Evolutionary conservation across 192 early-diverging fungal species (phyloP).

Genomic region (Coemansia javaensis): DNA sequence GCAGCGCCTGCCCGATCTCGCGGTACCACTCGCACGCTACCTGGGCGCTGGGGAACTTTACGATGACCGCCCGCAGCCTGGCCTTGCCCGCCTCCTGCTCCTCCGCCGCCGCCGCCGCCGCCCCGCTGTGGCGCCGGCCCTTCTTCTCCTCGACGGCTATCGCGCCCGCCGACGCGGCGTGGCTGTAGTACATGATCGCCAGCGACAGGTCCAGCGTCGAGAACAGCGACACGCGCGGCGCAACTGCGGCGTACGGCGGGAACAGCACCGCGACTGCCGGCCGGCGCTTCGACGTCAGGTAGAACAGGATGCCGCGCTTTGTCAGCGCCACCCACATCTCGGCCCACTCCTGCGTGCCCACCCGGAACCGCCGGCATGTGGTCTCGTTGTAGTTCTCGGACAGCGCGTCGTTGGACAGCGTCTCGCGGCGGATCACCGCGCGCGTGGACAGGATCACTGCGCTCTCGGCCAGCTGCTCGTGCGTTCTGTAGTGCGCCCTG

Average conservation of each 20-base stretch:
- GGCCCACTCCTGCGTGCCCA: conserved; percentile 35
- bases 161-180: background rate
- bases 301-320: conserved; percentile 35
- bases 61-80: conserved; percentile 19
- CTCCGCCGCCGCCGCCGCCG: background rate
- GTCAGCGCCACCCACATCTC: conserved; percentile 48
- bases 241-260: conserved; percentile 18
- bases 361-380: conserved; percentile 24
- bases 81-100: conserved; percentile 13
- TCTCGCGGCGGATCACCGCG: conserved; percentile 36
- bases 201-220: conserved; percentile 48
- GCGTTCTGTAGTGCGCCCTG: conserved; percentile 17
- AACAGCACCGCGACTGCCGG: conserved; percentile 24
- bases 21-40: conserved; percentile 40
- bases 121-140: conserved; percentile 2
- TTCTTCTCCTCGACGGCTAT: conserved; percentile 9
- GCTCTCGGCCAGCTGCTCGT: conserved; percentile 26
- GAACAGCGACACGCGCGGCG: conserved; percentile 46
- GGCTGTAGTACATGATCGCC: conserved; percentile 36
- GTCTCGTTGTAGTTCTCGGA: conserved; percentile 37
- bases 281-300: conserved; percentile 19
- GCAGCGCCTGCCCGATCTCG: conserved; percentile 33
- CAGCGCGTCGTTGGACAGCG: conserved; percentile 16
- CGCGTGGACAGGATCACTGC: conserved; percentile 29
- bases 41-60: conserved; percentile 42